Base-by-base conservation (phyloP, 148 eudicot species). In the Fagopyrum tataricum region DNA sequence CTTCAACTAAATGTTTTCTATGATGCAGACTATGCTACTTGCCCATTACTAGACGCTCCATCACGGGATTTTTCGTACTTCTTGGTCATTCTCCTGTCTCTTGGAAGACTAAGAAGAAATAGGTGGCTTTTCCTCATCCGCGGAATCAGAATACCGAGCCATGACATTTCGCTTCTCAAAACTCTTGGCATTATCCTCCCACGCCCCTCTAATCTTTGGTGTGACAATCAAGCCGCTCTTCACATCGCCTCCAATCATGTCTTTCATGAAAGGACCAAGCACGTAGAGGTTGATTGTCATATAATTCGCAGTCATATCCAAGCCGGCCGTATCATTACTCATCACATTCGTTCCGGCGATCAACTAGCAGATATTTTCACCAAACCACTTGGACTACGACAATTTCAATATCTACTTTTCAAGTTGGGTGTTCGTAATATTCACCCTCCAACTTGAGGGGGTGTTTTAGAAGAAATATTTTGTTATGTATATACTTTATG, bases 81-180 rank as follows among this genome's bases (percentile, higher is more conserved):
- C 51, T 70, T 70, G 73, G 73, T 4, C 17, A 12, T 17, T 70
- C 73, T 0, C 73, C 73, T 13, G 2, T 70, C 14, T 70, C 73
- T 44, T 70, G 51, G 73, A 70, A 44, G 21, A 70, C 73, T n/a
- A 70, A 44, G 73, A 70, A 70, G 31, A 18, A 70, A 8, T 21
- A 4, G 11, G 10, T 17, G 73, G 42, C 24, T 70, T 52, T 15
- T 14, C 13, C 7, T 47, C 51, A 2, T 47, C 51, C 7, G 51
- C 51, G 9, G 51, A 47, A 4, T 11, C 51, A 8, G 51, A 47
- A 47, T 47, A 47, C 7, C 11, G 51, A 5, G 14, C 51, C 13
- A 47, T 47, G 51, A 14, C 51, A 47, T 8, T 2, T 47, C 51
- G 13, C 7, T 47, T 5, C 51, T 47, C 12, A 8, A 47, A 3